Percentiles rank a stretch among this genome's conserved stretches.
These are phyloP conservation scores for Calonectria honghensis DNA, from an alignment of 2,329 filamentous ascomycete species.

Conservation along the genomic window DNA sequence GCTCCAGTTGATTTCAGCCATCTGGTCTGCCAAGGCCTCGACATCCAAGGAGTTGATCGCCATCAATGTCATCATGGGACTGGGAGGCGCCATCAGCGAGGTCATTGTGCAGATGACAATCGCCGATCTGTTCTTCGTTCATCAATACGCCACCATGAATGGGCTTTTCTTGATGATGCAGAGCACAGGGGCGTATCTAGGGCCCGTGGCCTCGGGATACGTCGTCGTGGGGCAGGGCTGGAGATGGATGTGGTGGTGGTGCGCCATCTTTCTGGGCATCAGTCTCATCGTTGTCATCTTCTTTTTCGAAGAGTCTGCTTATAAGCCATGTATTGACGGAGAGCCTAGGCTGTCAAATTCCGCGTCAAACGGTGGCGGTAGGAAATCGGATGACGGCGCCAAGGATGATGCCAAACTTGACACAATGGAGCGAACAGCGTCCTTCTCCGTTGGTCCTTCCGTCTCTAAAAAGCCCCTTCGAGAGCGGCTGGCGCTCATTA, in stretches of 20 bases:
- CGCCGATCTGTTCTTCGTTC: constrained; percentile 58
- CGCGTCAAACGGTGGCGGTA: background rate
- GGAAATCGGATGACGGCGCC: background rate
- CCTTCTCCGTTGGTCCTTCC: background rate
- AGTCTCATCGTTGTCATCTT: constrained; percentile 7
- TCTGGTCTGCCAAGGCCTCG: constrained; percentile 46
- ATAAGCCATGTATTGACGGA: background rate
- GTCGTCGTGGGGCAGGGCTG: constrained; percentile 51
- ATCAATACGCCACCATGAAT: constrained; percentile 55
- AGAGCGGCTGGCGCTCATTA: constrained; percentile 49
- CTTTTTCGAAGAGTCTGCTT: constrained; percentile 28
- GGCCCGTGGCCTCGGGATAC: constrained; percentile 47
- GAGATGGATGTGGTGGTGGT: constrained; percentile 56
- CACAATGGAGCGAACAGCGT: background rate
- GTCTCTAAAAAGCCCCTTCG: constrained; percentile 45
- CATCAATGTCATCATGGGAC: constrained; percentile 52
- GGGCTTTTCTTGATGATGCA: constrained; percentile 56
- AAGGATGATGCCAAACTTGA: background rate
- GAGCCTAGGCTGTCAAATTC: background rate
- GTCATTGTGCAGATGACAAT: constrained; percentile 62
- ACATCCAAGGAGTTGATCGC: constrained; percentile 46
- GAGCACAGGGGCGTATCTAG: constrained; percentile 53
- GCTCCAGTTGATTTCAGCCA: constrained; percentile 56
- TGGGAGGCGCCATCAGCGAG: constrained; percentile 63
- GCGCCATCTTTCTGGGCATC: constrained; percentile 29